Evolutionary conservation across 805 yeast genomes (phyloP), one percentile per base, ranked within the genome.

Genomic region (Kodamaea jinghongensis): DNA sequence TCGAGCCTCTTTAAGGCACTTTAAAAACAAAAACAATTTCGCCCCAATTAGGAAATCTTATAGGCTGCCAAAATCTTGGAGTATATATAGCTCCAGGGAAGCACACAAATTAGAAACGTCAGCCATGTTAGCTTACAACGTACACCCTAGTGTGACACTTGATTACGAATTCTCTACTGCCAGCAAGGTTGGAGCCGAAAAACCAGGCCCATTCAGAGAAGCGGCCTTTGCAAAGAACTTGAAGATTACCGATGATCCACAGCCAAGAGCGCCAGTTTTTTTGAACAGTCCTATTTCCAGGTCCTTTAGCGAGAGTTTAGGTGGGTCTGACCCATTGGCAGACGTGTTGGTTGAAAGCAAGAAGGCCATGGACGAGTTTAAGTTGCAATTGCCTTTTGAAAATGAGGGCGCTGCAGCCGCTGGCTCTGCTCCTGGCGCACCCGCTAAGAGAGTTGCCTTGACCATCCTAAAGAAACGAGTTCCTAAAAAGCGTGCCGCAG

Each of bases 271-370:
- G 4, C 44, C 48, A 4, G 11, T 27, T n/a, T 20, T 32, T 7
- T n/a, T 43, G n/a, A 23, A 28, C 6, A 32, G 29, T 16, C 59
- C 60, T 2, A 40, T 47, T 14, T 41, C 44, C 22, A 46, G 42
- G 29, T 35, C 28, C 12, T 52, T 42, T 37, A 30, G 17, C 27
- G 26, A 33, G 28, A 28, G 22, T 10, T 37, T 36, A 2, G 38
- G 26, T 16, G 33, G 43, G 15, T 46, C 39, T 4, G 58, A 56
- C 29, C 63, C 63, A 2, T 47, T 60, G 14, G 49, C 47, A 9
- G 50, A 47, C n/a, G 41, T 60, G 22, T 46, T 59, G 5, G 34
- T 23, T 3, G 54, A 54, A 27, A 51, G 51, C 38, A 36, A 41
- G 35, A 34, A 35, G n/a, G 41, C 33, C 5, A 47, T 57, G 3